Evolutionary conservation across 768 basidiomycete genomes (phyloP), one percentile per base, ranked within the genome.

Genomic region (Rhizopogon vinicolor): DNA sequence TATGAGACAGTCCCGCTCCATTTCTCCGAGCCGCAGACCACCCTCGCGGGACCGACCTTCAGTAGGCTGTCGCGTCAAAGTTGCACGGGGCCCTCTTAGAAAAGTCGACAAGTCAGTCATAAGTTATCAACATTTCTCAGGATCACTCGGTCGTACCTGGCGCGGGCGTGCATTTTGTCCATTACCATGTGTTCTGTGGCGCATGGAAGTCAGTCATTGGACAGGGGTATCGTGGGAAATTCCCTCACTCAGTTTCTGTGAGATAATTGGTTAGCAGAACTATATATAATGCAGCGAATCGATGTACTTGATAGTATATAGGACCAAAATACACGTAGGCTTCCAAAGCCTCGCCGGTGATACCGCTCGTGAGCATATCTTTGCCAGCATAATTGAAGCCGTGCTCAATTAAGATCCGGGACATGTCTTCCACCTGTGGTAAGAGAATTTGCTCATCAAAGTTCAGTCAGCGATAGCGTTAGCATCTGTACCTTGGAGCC

Each of bases 111-210:
- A 13, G 51, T 61, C 53, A 56, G 61, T 58, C 42, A 58, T 29
- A 31, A 28, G 35, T 25, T 7, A 18, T 25, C 49, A 51, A 29
- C 41, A 52, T 57, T 60, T 52, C 50, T 61, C 59, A 56, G 51
- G 44, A 50, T 33, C 41, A 25, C 28, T 39, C 51, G 53, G 50
- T 64, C 78, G 63, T 69, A 87, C 92, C 93, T 88, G 50, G 97
- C 94, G 55, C 97, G 87, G 61, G 97, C 97, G 64, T 99, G 97
- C 97, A 99, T 99, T 79, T 99, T 99, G 79, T 99, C 97, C 87
- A 98, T 90, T 50, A 98, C 96, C 96, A 98, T 98, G 75, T 96
- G 95, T 77, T 95, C 86, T 90, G 61, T 41, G 49, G 40, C 22
- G 56, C 22, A 52, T 57, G 60, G 56, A 52, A 63, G 60, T 63